Evolutionary conservation across 73 alveolate species (phyloP).

Genomic region (Paramecium sonneborni): DNA sequence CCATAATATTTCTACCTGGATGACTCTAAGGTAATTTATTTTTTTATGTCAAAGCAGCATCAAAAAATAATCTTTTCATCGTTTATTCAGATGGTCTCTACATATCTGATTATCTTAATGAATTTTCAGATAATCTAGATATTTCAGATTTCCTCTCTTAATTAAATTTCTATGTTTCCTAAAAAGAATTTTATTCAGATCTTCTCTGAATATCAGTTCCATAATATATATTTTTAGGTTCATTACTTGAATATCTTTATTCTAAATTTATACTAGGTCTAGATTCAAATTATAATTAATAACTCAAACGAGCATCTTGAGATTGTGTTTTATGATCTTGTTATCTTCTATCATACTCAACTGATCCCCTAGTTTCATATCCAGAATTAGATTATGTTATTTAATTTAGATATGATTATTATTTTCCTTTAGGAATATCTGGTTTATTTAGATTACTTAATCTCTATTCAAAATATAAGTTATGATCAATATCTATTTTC

Average conservation of each 20-base stretch:
- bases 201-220: not conserved
- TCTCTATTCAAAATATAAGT: not conserved
- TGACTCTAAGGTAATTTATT: not conserved
- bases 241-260: not conserved
- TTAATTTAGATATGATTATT: not conserved
- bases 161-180: not conserved
- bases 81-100: not conserved
- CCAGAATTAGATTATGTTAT: not conserved
- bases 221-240: not conserved
- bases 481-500: not conserved
- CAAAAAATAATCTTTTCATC: not conserved
- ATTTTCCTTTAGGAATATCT: not conserved
- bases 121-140: not conserved
- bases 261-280: not conserved
- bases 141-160: not conserved
- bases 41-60: slow-evolving; percentile 1
- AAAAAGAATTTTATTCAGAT: not conserved
- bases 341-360: not conserved
- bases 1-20: slow-evolving; percentile 16
- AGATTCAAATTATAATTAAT: not conserved
- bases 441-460: not conserved
- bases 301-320: not conserved
- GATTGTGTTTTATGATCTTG: not conserved
- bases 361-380: not conserved
- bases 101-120: not conserved